These are phyloP conservation scores for Cryptosporidium sp. DNA, from an alignment of 169 alveolate species.

Conservation along the genomic window DNA sequence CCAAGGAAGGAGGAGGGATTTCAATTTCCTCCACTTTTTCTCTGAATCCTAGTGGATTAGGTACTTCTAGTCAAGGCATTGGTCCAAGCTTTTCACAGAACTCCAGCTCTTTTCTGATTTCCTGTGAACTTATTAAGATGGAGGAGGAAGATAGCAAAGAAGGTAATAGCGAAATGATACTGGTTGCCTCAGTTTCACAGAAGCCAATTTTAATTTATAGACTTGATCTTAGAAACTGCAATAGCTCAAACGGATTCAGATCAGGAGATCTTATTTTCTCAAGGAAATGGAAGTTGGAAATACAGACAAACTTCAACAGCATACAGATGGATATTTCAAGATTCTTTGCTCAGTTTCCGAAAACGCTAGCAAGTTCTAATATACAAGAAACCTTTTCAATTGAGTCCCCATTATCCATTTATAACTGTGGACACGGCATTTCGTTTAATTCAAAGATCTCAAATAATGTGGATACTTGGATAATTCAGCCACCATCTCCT, in stretches of 20 bases:
- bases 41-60: not conserved
- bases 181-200: constrained; percentile 25
- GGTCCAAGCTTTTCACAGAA: not conserved
- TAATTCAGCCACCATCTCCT: constrained; percentile 45
- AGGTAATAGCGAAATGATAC: constrained; percentile 26
- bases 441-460: constrained; percentile 8
- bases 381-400: constrained; percentile 30
- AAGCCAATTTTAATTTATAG: constrained; percentile 29
- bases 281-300: constrained; percentile 35
- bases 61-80: not conserved
- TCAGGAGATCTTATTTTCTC: not conserved
- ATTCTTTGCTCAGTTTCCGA: constrained; percentile 47
- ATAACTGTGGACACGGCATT: constrained; percentile 49
- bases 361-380: not conserved
- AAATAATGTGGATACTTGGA: constrained; percentile 62
- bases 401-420: constrained; percentile 53
- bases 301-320: constrained; percentile 2
- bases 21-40: constrained; percentile 4
- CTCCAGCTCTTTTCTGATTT: constrained; percentile 23
- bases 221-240: not conserved
- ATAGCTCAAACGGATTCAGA: not conserved
- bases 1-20: constrained; percentile 5
- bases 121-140: constrained; percentile 29
- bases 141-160: not conserved
- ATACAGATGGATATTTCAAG: constrained; percentile 17